These are phyloP conservation scores for Polytrichum formosum DNA, from an alignment of 225 moss, liverwort and hornwort genomes.

Conservation along the genomic window DNA sequence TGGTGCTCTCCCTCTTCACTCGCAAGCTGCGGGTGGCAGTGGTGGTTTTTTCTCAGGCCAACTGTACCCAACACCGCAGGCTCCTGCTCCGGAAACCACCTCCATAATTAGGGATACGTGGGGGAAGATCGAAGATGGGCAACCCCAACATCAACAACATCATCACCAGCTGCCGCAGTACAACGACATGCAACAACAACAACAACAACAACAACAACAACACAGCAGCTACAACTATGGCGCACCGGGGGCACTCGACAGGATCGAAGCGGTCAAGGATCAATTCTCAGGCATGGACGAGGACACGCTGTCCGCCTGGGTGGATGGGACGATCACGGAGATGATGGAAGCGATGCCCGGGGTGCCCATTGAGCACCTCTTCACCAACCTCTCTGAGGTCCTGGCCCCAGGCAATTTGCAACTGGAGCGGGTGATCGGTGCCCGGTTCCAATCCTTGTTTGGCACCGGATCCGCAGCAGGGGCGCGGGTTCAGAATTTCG, in stretches of 20 bases:
- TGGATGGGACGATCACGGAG: constrained; percentile 73
- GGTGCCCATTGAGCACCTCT: constrained; percentile 59
- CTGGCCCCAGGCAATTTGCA: constrained; percentile 49
- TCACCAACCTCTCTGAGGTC: constrained; percentile 60
- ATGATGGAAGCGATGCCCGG: constrained; percentile 75
- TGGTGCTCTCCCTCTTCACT: constrained; percentile 24
- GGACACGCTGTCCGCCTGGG: constrained; percentile 53
- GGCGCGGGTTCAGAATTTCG: constrained; percentile 17
- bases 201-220: constrained; percentile 16
- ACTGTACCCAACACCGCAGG: constrained; percentile 23
- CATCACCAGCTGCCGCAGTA: constrained; percentile 17
- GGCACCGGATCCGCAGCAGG: constrained; percentile 3
- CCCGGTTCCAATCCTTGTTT: constrained; percentile 49
- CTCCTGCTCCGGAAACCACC: constrained; percentile 5
- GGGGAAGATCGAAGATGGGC: constrained; percentile 37
- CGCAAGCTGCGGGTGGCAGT: constrained; percentile 16
- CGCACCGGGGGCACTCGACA: constrained; percentile 5
- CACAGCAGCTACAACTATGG: constrained; percentile 18
- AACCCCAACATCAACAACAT: constrained; percentile 21
- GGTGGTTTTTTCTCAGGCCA: constrained; percentile 21
- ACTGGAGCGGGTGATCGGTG: constrained; percentile 53
- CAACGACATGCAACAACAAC: constrained; percentile 20
- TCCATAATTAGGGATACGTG: constrained; percentile 21
- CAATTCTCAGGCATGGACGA: constrained; percentile 54
- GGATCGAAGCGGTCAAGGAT: constrained; percentile 24